phyloP scores from a whole-genome alignment of 345 rosid genomes.

The Euphorbia peplus region DNA sequence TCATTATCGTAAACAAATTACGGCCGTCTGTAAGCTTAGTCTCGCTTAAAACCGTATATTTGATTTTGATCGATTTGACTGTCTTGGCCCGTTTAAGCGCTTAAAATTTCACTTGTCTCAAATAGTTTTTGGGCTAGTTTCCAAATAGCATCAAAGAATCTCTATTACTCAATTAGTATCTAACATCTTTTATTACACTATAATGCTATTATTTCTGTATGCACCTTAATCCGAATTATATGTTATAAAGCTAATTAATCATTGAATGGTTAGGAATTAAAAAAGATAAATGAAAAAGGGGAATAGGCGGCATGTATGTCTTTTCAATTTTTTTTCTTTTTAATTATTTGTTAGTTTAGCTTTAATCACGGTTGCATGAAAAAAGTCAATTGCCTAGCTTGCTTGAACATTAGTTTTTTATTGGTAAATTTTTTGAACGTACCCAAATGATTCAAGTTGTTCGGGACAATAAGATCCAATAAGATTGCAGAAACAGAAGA shows the following conservation, averaged over 20 bases:
- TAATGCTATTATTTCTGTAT: too few species aligned
- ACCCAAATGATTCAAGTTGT: background rate
- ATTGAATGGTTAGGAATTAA: background rate
- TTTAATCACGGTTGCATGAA: conserved; percentile 8
- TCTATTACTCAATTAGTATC: too few species aligned
- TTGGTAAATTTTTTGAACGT: background rate
- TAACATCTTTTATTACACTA: too few species aligned
- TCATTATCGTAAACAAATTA: too few species aligned
- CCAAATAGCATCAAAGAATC: too few species aligned
- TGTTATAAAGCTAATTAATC: background rate
- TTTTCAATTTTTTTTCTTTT: background rate
- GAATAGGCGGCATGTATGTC: background rate
- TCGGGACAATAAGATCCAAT: background rate
- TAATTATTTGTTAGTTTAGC: background rate
- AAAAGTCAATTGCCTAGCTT: conserved; percentile 19
- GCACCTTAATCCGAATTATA: background rate
- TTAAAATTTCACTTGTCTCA: too few species aligned
- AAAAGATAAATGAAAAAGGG: background rate
- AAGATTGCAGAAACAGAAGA: background rate
- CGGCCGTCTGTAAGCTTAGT: too few species aligned
- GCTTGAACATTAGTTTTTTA: background rate
- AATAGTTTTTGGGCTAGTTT: too few species aligned
- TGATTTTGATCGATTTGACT: too few species aligned
- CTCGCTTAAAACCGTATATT: too few species aligned
- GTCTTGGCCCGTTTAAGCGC: too few species aligned